Percentiles rank a stretch among this genome's conserved stretches.
Conservation (phyloP, 164 flowering plant species). For the Cinnamomum chago region DNA sequence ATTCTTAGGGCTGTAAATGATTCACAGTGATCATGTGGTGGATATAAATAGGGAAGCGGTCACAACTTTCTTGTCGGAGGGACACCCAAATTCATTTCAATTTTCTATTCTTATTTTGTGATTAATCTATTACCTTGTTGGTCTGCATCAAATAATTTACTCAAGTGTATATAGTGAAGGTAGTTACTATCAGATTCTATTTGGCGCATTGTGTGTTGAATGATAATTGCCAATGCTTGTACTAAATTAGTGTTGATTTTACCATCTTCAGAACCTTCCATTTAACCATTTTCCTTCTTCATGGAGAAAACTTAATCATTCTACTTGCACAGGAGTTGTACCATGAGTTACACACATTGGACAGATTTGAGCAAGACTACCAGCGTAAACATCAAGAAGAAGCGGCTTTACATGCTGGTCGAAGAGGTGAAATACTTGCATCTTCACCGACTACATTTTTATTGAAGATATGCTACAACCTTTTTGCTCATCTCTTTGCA, state of each 20-base stretch:
- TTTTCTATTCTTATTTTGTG: too few species aligned
- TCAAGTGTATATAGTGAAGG: background rate
- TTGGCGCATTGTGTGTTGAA: background rate
- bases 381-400: slow-evolving; percentile 81
- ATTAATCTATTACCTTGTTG: background rate
- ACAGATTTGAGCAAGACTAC: slow-evolving; percentile 89
- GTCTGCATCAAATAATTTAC: background rate
- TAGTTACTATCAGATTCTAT: background rate
- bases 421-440: slow-evolving; percentile 39
- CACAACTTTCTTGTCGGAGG: too few species aligned
- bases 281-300: background rate
- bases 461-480: background rate
- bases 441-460: background rate
- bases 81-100: too few species aligned
- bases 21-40: too few species aligned
- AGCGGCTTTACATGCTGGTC: slow-evolving; percentile 48
- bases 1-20: too few species aligned
- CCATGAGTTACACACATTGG: slow-evolving; percentile 84
- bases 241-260: background rate
- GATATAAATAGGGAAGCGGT: too few species aligned
- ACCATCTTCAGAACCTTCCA: background rate
- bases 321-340: slow-evolving; percentile 60
- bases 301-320: background rate
- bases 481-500: background rate
- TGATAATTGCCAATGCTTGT: background rate